Base-by-base conservation (phyloP, 495 filamentous ascomycete genomes). In the Aspergillus sparsus region DNA sequence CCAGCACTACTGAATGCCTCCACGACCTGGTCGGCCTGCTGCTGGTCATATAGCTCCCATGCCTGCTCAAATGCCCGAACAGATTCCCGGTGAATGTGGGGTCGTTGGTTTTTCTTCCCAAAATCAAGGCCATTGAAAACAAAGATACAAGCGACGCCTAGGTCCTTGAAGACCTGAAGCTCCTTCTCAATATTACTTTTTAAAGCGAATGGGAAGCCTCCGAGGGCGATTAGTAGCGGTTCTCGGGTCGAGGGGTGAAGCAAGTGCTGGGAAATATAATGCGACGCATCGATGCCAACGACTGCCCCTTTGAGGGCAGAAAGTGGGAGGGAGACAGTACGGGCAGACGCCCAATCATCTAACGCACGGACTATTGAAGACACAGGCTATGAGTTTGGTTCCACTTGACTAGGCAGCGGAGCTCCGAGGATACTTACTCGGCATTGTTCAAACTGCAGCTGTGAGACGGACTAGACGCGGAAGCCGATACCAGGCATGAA, bases 111-210 rank as follows among this genome's bases (percentile, higher is more conserved):
- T 60, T 87, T 85, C 60, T 86, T 89, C 47, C 83, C 85, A 61
- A 89, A 83, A 12, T 90, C 83, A 55, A 96, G 81, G 35, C 95
- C 95, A 71, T 90, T 87, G 75, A 99, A 98, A 50, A 98, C 84
- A 67, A 98, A 98, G 49, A 93, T 69, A 36, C 86, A 90, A 33
- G 72, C 83, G 46, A 92, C 87, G 27, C 54, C 80, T 70, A 75
- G 83, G 72, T 42, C 81, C 72, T 71, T 85, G 77, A 83, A 92
- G 83, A 64, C 78, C 74, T 62, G 80, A 6, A 99, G 76, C 57
- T 97, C 90, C 36, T 80, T 79, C 67, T 90, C 83, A 56, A 98
- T 88, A 53, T 86, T 85, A 35, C 71, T 72, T 67, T 85, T 79
- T 57, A 93, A 73, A 45, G 87, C 86, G 60, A 95, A 90, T 2